A percentile compares a stretch with the other conserved stretches of the same genome.
Evolutionary conservation across 805 yeast genomes (phyloP).

Genomic region (Lipomyces sp.): DNA sequence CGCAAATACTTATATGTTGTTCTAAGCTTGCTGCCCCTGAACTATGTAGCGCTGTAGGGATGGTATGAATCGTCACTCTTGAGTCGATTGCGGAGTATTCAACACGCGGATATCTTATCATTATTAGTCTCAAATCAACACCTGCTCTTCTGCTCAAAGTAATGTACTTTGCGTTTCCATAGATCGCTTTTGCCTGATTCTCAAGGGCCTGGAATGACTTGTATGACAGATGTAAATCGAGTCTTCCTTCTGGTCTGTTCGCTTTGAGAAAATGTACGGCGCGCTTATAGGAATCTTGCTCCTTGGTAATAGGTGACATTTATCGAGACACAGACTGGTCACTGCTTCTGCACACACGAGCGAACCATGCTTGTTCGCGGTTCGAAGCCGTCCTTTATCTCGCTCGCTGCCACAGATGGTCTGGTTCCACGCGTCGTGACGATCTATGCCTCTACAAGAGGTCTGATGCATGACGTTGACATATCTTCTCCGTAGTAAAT

Average conservation of each 20-base stretch:
- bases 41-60: neutral
- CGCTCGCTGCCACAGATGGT: no score
- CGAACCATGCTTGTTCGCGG: no score
- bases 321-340: no score
- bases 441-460: no score
- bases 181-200: neutral
- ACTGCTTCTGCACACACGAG: no score
- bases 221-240: neutral
- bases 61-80: neutral
- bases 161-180: neutral
- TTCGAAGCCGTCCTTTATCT: no score
- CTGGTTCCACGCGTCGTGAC: no score
- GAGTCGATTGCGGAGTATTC: neutral
- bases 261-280: neutral
- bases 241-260: neutral
- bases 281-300: neutral
- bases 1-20: neutral
- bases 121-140: neutral
- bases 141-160: neutral
- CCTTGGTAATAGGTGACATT: neutral
- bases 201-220: neutral
- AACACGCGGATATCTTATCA: neutral
- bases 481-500: no score
- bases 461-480: no score
- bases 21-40: neutral